phyloP scores from a whole-genome alignment of 257 asterid species.

The Ehretia macrophylla region DNA sequence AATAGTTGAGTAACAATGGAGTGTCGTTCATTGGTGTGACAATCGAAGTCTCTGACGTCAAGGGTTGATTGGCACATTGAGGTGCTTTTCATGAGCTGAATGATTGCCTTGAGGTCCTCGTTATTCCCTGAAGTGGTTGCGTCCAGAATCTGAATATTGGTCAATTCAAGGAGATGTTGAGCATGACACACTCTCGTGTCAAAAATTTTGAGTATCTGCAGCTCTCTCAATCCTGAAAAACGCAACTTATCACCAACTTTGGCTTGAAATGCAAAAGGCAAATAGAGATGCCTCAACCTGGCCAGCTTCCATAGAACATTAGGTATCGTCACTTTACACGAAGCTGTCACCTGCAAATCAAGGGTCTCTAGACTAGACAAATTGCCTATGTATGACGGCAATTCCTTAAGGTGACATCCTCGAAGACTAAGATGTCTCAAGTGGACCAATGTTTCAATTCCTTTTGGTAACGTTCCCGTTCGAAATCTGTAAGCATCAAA shows the following conservation, averaged over 20 bases:
- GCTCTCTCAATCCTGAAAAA: constrained; percentile 11
- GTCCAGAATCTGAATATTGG: constrained; percentile 1
- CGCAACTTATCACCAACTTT: background rate
- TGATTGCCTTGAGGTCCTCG: constrained; percentile 8
- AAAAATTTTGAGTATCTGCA: constrained; percentile 24
- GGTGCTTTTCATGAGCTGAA: background rate
- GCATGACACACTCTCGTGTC: constrained; percentile 6
- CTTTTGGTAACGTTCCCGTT: constrained; percentile 11
- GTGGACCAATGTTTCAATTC: constrained; percentile 24
- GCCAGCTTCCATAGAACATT: background rate
- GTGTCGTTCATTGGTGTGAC: constrained; percentile 3
- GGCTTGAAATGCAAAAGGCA: constrained; percentile 11
- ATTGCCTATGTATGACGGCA: background rate
- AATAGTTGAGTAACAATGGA: constrained; percentile 4
- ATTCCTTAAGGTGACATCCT: constrained; percentile 5
- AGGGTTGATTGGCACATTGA: background rate
- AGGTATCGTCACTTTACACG: background rate
- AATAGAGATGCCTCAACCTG: constrained; percentile 19
- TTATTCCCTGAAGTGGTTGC: background rate
- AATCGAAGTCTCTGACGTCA: constrained; percentile 10
- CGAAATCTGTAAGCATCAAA: constrained; percentile 21
- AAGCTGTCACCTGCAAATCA: constrained; percentile 13
- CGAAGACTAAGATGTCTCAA: constrained; percentile 12
- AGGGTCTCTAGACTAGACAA: constrained; percentile 9
- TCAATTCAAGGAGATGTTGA: constrained; percentile 4